Conservation (phyloP, 495 filamentous ascomycete species). For the Aspergillus saccharolyticus region DNA sequence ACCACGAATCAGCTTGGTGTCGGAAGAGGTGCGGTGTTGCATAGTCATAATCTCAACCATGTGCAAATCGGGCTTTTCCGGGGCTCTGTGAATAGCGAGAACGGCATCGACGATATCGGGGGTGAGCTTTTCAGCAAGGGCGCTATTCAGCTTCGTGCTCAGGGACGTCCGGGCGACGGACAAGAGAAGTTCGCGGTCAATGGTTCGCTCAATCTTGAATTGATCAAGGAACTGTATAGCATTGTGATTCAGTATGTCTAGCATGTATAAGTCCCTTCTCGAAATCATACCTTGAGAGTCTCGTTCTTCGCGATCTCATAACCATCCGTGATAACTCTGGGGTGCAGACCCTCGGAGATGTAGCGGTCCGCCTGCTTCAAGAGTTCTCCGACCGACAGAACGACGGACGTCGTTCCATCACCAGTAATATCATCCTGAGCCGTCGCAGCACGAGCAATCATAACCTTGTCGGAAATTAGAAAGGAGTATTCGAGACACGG, state of each 20-base stretch:
- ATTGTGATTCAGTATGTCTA: constrained; percentile 8
- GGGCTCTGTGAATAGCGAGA: constrained; percentile 82
- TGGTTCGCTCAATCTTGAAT: constrained; percentile 81
- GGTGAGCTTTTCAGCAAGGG: constrained; percentile 84
- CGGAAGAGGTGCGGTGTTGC: constrained; percentile 94
- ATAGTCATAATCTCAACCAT: constrained; percentile 99
- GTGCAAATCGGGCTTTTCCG: constrained; percentile 91
- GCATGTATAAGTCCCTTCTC: background rate
- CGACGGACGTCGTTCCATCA: constrained; percentile 95
- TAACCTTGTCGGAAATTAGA: constrained; percentile 53
- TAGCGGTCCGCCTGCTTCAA: constrained; percentile 95
- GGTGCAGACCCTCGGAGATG: constrained; percentile 91
- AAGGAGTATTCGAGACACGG: constrained; percentile 9
- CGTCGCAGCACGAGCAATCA: constrained; percentile 97
- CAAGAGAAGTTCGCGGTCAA: constrained; percentile 89
- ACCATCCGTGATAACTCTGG: constrained; percentile 93
- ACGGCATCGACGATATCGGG: constrained; percentile 95
- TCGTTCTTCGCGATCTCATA: constrained; percentile 96
- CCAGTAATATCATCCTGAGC: constrained; percentile 98
- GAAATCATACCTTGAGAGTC: constrained; percentile 63
- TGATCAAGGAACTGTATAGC: constrained; percentile 75
- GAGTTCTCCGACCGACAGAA: constrained; percentile 91
- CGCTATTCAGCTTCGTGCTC: constrained; percentile 85
- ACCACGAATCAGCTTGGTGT: constrained; percentile 92
- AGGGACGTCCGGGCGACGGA: constrained; percentile 93